phyloP scores from a whole-genome alignment of 1,284 basidiomycete genomes.

The Tetrapyrgos nigripes region DNA sequence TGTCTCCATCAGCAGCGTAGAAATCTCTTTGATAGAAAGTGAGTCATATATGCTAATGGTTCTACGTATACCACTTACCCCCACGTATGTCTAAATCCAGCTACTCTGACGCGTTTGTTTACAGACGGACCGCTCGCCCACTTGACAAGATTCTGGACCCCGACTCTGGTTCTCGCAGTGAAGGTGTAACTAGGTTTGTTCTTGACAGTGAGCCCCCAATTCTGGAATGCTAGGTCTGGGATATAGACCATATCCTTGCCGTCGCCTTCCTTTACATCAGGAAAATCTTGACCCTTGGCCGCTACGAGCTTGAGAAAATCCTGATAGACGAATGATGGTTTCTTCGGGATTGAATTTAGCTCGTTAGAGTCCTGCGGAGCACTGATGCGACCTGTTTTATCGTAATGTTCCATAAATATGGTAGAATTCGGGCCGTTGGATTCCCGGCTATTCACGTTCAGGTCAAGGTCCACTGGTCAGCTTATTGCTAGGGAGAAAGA shows the following conservation, averaged over 20 bases:
- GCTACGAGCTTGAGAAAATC: conserved; percentile 1
- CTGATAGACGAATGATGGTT: conserved; percentile 1
- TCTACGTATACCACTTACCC: background rate
- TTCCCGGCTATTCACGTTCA: background rate
- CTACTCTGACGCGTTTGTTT: conserved; percentile 12
- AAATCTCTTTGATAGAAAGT: conserved; percentile 6
- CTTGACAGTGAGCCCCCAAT: conserved; percentile 16
- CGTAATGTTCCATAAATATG: background rate
- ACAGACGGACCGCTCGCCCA: conserved; percentile 2
- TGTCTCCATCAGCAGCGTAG: conserved; percentile 5
- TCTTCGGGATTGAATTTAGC: conserved; percentile 1
- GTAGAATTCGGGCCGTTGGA: background rate
- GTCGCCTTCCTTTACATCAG: conserved; percentile 6
- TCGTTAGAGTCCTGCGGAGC: background rate
- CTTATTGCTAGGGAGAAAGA: background rate
- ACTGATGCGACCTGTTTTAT: background rate
- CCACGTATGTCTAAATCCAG: conserved; percentile 19
- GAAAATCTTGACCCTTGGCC: background rate
- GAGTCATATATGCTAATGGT: background rate
- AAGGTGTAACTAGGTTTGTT: conserved; percentile 14
- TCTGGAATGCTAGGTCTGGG: conserved; percentile 5
- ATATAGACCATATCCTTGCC: conserved; percentile 3
- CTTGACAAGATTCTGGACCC: conserved; percentile 15
- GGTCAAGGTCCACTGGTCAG: background rate
- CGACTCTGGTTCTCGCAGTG: conserved; percentile 11